A percentile compares a stretch with the other conserved stretches of the same genome.
Conservation (phyloP, 2,329 filamentous ascomycete genomes). For the Emergomyces pasteurianus region DNA sequence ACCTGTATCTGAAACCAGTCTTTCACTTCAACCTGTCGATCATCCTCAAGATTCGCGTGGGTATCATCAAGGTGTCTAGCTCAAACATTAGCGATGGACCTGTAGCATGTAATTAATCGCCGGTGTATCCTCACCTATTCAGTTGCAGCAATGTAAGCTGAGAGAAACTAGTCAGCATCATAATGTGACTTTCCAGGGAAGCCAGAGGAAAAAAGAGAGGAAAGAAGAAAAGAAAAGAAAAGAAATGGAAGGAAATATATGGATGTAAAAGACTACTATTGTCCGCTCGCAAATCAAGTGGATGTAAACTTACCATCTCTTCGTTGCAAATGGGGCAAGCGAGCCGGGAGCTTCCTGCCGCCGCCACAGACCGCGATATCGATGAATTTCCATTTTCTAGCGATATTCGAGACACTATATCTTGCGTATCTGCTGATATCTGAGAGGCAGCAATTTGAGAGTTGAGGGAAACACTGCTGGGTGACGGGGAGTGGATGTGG, state of each 20-base stretch:
- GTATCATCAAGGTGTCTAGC: conserved; percentile 68
- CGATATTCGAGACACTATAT: conserved; percentile 71
- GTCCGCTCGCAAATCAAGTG: background rate
- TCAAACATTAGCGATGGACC: conserved; percentile 4
- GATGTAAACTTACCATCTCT: conserved; percentile 62
- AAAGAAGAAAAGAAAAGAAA: background rate
- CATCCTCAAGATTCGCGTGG: conserved; percentile 78
- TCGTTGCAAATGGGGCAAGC: conserved; percentile 97
- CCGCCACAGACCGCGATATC: conserved; percentile 39
- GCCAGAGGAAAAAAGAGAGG: background rate
- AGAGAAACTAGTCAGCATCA: conserved; percentile 11
- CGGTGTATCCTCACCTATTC: conserved; percentile 48
- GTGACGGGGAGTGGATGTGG: conserved; percentile 46
- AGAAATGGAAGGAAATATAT: no score
- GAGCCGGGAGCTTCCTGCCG: conserved; percentile 48
- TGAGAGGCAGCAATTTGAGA: conserved; percentile 64
- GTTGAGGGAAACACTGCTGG: conserved; percentile 65
- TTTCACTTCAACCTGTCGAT: conserved; percentile 87
- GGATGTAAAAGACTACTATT: background rate
- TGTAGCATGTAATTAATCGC: conserved; percentile 13
- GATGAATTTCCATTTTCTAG: conserved; percentile 44
- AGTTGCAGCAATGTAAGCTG: conserved; percentile 85
- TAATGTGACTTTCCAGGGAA: background rate
- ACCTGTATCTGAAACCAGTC: conserved; percentile 96
- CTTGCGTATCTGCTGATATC: conserved; percentile 59